Conservation (phyloP, 352 stramenopile genomes). For the Stramenopiles sp. region DNA sequence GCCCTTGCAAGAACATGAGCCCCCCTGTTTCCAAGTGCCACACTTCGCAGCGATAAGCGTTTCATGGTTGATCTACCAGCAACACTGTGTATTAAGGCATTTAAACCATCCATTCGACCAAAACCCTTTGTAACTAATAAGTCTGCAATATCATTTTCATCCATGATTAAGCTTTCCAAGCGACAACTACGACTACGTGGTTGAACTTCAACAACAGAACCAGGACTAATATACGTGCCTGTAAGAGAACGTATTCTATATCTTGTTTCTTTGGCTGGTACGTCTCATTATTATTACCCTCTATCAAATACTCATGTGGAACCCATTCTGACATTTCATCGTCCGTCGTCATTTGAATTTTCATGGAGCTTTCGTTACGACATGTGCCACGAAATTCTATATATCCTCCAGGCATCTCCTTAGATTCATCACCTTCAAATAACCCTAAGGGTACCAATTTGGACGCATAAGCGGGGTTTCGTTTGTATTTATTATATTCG, state of each 20-base stretch:
- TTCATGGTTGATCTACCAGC: not conserved
- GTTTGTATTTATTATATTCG: not conserved
- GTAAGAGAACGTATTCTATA: not conserved
- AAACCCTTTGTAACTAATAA: not conserved
- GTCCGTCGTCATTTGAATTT: not conserved
- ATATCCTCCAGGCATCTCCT: not conserved
- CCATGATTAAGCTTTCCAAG: not conserved
- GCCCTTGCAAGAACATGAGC: not conserved
- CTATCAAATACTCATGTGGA: not conserved
- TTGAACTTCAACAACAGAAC: not conserved
- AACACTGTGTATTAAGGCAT: not conserved
- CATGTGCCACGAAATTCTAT: not conserved
- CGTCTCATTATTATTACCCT: not conserved
- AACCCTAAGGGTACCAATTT: not conserved
- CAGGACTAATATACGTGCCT: not conserved
- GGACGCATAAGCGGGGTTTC: not conserved
- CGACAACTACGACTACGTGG: not conserved
- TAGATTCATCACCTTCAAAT: not conserved
- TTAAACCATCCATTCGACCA: not conserved
- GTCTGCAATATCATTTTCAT: not conserved
- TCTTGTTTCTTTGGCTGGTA: not conserved
- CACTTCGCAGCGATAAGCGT: not conserved
- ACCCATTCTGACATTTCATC: not conserved
- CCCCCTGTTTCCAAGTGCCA: not conserved
- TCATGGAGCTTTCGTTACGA: not conserved